Base-by-base conservation (phyloP, 495 filamentous ascomycete genomes). In the Hypoxylon fragiforme region DNA sequence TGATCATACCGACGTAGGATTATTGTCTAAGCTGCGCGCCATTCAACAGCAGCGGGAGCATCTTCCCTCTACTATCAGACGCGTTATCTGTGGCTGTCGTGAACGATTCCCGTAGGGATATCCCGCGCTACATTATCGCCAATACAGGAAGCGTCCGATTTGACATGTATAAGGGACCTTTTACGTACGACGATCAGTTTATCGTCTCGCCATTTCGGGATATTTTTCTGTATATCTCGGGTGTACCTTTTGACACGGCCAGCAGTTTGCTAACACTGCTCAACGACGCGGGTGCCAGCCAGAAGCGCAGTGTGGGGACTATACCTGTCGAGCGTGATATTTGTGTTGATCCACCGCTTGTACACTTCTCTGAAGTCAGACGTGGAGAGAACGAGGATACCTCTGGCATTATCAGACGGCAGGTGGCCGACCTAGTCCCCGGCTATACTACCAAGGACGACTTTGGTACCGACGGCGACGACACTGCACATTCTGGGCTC, bases 141-240 rank as follows among this genome's bases (percentile, higher is more conserved):
- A 95, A 95, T 58, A 90, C 88, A 3, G 90, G 90, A 9, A 85
- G 84, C 14, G 81, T 92, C 31, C 85, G 90, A 22, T 94, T 91
- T 63, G 90, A 95, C 66, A 81, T 95, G 51, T 89, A 91, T 73
- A 80, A 89, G 59, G 90, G 90, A 3, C 70, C 83, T 3, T 92
- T 92, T 60, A 92, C 90, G 0, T 84, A 81, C 37, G 90, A 94
- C 62, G 84, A 84, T 3, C 81, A 79, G n/a, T 92, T 82, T 69
- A 83, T 86, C 46, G 78, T 94, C 30, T 91, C 85, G 12, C 90
- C 90, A 0, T 95, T 92, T 66, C 86, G 81, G 0, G 88, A 83
- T 47, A 76, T 80, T 6, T 89, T 95, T 64, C 75, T 81, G 32
- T 87, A 83, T 58, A 72, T 91, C 19, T 78, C 79, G 47, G 77